Base-by-base conservation (phyloP, 140 eudicot genomes). In the Stevia rebaudiana region DNA sequence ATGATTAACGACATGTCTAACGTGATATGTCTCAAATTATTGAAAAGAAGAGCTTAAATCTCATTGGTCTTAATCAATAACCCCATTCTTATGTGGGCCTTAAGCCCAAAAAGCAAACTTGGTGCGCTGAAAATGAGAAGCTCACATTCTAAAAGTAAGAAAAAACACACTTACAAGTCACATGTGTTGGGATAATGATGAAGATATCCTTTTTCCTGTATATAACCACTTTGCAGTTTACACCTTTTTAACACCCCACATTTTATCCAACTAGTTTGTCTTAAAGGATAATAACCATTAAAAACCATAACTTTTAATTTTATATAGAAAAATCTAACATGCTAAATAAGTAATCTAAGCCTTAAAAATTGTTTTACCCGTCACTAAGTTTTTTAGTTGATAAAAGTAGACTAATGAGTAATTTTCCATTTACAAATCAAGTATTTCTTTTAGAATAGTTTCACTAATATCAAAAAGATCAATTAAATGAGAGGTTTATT, bases 51-150 rank as follows among this genome's bases (percentile, higher is more conserved):
- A 50, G 48, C 17, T 40, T 8, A 18, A 39, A 46, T 13, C 55
- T 42, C 69, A 47, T 48, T 47, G 46, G 56, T 58, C 74, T 36
- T 48, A 49, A 67, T 74, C 74, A 74, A 56, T 58, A 61, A 41
- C 58, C 37, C 12, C 47, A 73, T 74, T 61, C 42, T 58, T 48
- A 16, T 57, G 79, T 74, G 74, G 79, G 79, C 40, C 79, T 74
- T 40, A 22, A 17, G 49, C 30, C 71, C 40, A 46, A 48, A 54
- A 73, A 37, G 68, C 54, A 66, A 74, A 57, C 69, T 39, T 40
- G 33, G 50, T 74, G 74, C 58, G 79, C 79, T 74, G 74, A 74
- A 74, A 2, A 66, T 74, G 48, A 74, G 72, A 73, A 43, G n/a
- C 11, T 15, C 70, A 58, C 69, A 39, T 28, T 58, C 58, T 66